phyloP scores from a whole-genome alignment of 1,284 basidiomycete genomes.

The Ceratobasidium theobromae region DNA sequence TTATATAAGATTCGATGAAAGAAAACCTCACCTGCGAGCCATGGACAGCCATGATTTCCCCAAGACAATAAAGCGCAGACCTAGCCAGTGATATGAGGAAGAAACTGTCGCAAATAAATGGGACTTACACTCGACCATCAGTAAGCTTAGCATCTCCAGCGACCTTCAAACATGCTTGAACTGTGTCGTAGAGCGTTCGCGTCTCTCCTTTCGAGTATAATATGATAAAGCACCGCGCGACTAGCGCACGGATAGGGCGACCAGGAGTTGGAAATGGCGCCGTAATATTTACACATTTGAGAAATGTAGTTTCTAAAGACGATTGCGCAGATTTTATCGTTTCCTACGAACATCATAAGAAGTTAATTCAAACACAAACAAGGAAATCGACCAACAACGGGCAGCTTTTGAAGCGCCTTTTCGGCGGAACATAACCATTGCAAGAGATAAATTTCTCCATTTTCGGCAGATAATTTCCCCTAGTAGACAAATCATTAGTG shows the following conservation, averaged over 20 bases:
- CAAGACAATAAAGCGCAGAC: slow-evolving; percentile 78
- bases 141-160: slow-evolving; percentile 68
- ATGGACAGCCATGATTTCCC: slow-evolving; percentile 81
- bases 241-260: slow-evolving; percentile 77
- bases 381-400: slow-evolving; percentile 49
- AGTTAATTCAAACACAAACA: not conserved
- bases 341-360: slow-evolving; percentile 48
- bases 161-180: slow-evolving; percentile 77
- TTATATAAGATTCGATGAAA: slow-evolving; percentile 14
- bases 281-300: slow-evolving; percentile 62
- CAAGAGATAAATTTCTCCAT: slow-evolving; percentile 77
- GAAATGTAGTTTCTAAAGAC: slow-evolving; percentile 60
- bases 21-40: slow-evolving; percentile 69
- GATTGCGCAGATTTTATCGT: slow-evolving; percentile 64
- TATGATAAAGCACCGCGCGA: slow-evolving; percentile 73
- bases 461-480: slow-evolving; percentile 71
- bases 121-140: slow-evolving; percentile 66
- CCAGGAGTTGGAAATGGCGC: slow-evolving; percentile 76
- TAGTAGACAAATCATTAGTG: slow-evolving; percentile 41
- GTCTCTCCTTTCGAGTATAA: slow-evolving; percentile 85
- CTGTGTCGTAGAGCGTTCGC: slow-evolving; percentile 80
- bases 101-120: not conserved
- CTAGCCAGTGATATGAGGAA: slow-evolving; percentile 45
- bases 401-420: slow-evolving; percentile 53
- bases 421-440: slow-evolving; percentile 77